Conservation (phyloP, 257 asterid species). For the Solanum chilense region DNA sequence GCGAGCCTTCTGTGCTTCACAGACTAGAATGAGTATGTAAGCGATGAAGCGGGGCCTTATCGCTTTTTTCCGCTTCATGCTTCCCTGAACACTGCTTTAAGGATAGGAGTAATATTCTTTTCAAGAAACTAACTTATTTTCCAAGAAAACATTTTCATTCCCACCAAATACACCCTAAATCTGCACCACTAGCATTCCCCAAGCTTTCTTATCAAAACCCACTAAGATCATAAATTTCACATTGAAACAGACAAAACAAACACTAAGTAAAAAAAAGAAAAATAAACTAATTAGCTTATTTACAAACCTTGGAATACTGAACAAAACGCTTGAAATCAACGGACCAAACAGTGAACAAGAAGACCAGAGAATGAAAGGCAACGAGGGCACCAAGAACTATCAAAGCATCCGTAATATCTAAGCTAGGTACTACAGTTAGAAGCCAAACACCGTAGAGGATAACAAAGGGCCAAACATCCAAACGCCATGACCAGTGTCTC, state of each 20-base stretch:
- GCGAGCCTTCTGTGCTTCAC: too few species aligned
- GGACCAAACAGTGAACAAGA: conserved; percentile 92
- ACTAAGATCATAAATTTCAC: background rate
- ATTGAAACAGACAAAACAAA: background rate
- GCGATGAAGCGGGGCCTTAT: too few species aligned
- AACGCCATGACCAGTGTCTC: conserved; percentile 84
- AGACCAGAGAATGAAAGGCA: conserved; percentile 55
- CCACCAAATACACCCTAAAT: background rate
- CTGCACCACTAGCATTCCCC: background rate
- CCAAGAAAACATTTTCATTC: background rate
- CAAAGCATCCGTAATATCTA: conserved; percentile 73
- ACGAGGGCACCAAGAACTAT: conserved; percentile 58
- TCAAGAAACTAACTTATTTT: background rate
- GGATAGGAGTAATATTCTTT: background rate
- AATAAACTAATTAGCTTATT: background rate
- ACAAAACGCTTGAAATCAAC: conserved; percentile 79
- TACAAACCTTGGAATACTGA: conserved; percentile 63
- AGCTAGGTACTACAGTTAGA: conserved; percentile 56
- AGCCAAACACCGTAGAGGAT: conserved; percentile 68
- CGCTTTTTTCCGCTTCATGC: too few species aligned
- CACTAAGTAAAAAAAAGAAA: background rate
- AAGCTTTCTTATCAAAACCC: background rate
- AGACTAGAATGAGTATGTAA: too few species aligned
- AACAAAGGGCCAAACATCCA: conserved; percentile 82
- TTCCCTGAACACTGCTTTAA: too few species aligned